Base-by-base conservation (phyloP, 2,329 filamentous ascomycete species). In the Akanthomyces uredinophilus region DNA sequence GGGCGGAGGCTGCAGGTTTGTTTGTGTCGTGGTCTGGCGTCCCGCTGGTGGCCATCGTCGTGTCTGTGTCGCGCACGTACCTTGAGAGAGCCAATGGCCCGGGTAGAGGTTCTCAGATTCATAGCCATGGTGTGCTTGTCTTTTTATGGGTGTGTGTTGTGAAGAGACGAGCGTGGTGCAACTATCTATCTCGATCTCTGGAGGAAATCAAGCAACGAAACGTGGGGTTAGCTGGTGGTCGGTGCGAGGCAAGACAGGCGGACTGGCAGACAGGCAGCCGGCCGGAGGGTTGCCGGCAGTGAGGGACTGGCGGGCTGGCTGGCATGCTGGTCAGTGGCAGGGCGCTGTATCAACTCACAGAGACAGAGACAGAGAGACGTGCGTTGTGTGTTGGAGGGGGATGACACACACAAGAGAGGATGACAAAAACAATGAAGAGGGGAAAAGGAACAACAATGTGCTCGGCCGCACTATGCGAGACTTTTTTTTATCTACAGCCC, bases 11-110 rank as follows among this genome's bases (percentile, higher is more conserved):
- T 16, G n/a, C 27, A 43, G 41, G 5, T 8, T 11, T 20, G 41
- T n/a, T 39, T 39, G 54, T 4, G n/a, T 24, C 22, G n/a, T 24
- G 8, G 22, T 8, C 7, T 14, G n/a, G 8, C n/a, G 39, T 27
- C 43, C 5, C n/a, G 13, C 32, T 11, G 46, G 1, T 29, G 13
- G 5, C 29, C 24, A 18, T 46, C 44, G 16, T 39, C 13, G 8
- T 11, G 14, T 22, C 24, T 13, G 18, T 16, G n/a, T 16, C 22
- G 20, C n/a, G 51, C 18, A 63, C 81, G 72, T 78, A 90, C 88
- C 78, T 84, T 85, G 63, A 88, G 74, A 68, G 83, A 83, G 74
- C 84, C 81, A 68, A 90, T 75, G 69, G 86, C 87, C 76, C 83
- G 81, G 49, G 84, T 79, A 61, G 87, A 84, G 67, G 81, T 79